phyloP scores from a whole-genome alignment of 2,329 filamentous ascomycete species.

The Ramularia endophylla region DNA sequence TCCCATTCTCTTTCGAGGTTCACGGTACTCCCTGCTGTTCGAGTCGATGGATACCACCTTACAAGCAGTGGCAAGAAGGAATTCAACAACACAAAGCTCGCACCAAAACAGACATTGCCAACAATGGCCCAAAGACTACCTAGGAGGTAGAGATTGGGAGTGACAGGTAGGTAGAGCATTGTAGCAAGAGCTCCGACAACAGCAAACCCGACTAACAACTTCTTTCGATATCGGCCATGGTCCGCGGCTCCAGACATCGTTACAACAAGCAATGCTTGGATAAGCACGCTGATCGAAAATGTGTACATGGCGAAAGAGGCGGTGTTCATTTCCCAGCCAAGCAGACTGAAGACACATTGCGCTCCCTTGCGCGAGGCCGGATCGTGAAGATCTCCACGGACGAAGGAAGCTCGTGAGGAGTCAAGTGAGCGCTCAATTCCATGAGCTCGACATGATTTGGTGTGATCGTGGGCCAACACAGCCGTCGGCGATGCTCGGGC shows the following conservation, averaged over 20 bases:
- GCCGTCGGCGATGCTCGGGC: slow-evolving; percentile 73
- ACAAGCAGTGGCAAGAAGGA: slow-evolving; percentile 91
- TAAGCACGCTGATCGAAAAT: slow-evolving; percentile 83
- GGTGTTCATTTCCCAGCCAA: slow-evolving; percentile 86
- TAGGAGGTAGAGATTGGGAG: slow-evolving; percentile 68
- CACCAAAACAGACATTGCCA: slow-evolving; percentile 89
- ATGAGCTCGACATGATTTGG: slow-evolving; percentile 56
- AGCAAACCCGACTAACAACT: slow-evolving; percentile 77
- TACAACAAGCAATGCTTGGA: slow-evolving; percentile 87
- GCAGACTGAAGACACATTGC: slow-evolving; percentile 76
- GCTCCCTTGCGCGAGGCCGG: slow-evolving; percentile 35
- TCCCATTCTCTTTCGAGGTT: slow-evolving; percentile 4
- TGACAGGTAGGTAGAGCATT: slow-evolving; percentile 81
- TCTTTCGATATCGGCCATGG: slow-evolving; percentile 83
- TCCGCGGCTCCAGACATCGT: slow-evolving; percentile 96
- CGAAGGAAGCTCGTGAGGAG: neutral
- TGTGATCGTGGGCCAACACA: slow-evolving; percentile 72
- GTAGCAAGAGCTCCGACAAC: slow-evolving; percentile 73
- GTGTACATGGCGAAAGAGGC: slow-evolving; percentile 98
- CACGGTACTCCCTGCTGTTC: no score
- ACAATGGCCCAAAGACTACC: slow-evolving; percentile 81
- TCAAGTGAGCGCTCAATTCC: slow-evolving; percentile 5
- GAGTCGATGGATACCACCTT: slow-evolving; percentile 56
- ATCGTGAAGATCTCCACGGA: neutral
- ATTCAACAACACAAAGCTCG: slow-evolving; percentile 91